Conservation (phyloP, 345 rosid species). For the Populus tremula region DNA sequence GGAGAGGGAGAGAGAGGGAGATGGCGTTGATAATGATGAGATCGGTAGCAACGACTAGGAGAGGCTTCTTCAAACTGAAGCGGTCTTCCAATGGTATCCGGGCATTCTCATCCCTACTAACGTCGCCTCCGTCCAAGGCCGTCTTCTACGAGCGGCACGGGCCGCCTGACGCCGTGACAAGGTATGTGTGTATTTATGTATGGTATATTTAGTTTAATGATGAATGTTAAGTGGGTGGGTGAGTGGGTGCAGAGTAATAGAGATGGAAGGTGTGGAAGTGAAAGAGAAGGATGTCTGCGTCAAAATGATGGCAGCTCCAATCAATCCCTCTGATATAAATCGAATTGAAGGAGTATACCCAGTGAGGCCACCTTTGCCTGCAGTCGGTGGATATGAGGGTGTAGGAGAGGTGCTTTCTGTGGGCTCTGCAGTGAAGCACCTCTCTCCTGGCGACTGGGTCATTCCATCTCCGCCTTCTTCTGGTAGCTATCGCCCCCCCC, state of each 20-base stretch:
- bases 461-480: slow-evolving; percentile 84
- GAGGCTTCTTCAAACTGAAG: background rate
- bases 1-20: background rate
- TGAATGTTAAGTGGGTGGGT: background rate
- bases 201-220: background rate
- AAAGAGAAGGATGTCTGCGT: slow-evolving; percentile 77
- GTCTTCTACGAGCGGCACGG: slow-evolving; percentile 80
- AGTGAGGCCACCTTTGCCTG: slow-evolving; percentile 82
- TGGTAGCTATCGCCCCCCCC: slow-evolving; percentile 35
- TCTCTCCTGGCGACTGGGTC: slow-evolving; percentile 78
- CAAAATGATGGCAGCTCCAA: slow-evolving; percentile 85
- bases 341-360: slow-evolving; percentile 93
- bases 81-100: background rate
- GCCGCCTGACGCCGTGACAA: slow-evolving; percentile 72
- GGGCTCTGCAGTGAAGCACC: slow-evolving; percentile 60
- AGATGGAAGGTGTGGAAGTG: slow-evolving; percentile 68
- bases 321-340: slow-evolving; percentile 88
- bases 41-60: background rate
- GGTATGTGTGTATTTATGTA: slow-evolving; percentile 26
- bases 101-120: slow-evolving; percentile 52
- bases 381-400: slow-evolving; percentile 92
- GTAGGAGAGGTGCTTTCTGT: slow-evolving; percentile 76
- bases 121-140: slow-evolving; percentile 82
- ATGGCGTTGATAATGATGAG: slow-evolving; percentile 3
- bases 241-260: slow-evolving; percentile 39